A percentile compares a stretch with the other conserved stretches of the same genome.
Conservation (phyloP, 129 eudicot species). For the Deinandra increscens region DNA sequence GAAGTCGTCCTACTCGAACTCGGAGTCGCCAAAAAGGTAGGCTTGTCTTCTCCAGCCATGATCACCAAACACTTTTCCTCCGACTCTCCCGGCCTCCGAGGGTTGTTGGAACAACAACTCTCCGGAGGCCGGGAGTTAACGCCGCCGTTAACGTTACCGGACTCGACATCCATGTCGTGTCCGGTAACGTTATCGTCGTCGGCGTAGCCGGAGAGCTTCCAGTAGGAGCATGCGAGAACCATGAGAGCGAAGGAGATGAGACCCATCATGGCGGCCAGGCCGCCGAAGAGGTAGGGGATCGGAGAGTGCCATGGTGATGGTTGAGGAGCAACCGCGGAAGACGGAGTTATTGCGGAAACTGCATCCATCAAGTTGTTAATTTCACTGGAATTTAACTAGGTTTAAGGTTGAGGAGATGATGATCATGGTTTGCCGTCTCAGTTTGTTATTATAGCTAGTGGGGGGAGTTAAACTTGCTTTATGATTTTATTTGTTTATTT, state of each 20-base stretch:
- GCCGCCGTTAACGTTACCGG: conserved; percentile 26
- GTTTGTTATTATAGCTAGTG: not conserved
- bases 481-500: too few relatives aligned
- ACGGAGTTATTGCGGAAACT: conserved; percentile 25
- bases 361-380: not conserved
- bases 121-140: conserved; percentile 15
- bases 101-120: not conserved
- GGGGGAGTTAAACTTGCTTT: too few relatives aligned
- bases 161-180: conserved; percentile 44
- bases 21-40: conserved; percentile 63
- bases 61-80: conserved; percentile 57
- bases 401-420: not conserved
- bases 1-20: conserved; percentile 59
- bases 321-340: conserved; percentile 29
- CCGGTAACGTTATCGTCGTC: too few relatives aligned
- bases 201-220: conserved; percentile 64
- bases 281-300: conserved; percentile 78
- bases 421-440: not conserved
- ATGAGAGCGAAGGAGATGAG: conserved; percentile 69
- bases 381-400: too few relatives aligned
- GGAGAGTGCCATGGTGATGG: conserved; percentile 78
- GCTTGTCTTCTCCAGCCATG: conserved; percentile 67
- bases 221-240: conserved; percentile 75
- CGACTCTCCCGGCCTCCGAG: conserved; percentile 21
- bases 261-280: conserved; percentile 81